phyloP scores from a whole-genome alignment of 2,329 filamentous ascomycete genomes.

The Geosmithia morbida region DNA sequence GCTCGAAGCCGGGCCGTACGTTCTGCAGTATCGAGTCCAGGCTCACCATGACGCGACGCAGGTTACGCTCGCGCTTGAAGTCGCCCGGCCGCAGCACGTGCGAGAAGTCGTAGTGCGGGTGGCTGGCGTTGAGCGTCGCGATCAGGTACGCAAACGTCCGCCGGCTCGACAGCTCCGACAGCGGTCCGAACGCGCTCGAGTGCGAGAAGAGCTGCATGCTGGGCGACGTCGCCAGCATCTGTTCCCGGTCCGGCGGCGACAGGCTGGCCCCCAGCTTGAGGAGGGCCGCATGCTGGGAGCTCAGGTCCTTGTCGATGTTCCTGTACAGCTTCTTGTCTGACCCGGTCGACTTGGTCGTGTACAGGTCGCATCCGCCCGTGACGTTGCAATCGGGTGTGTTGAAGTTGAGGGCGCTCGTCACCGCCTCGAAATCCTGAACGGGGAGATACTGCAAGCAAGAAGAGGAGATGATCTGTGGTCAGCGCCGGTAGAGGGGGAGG shows the following conservation, averaged over 20 bases:
- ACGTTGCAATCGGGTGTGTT: conserved; percentile 87
- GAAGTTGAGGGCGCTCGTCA: conserved; percentile 89
- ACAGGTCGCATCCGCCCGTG: conserved; percentile 86
- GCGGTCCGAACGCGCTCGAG: conserved; percentile 80
- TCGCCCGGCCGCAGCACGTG: conserved; percentile 79
- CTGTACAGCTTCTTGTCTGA: conserved; percentile 96
- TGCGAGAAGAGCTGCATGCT: conserved; percentile 49
- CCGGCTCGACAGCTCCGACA: conserved; percentile 77
- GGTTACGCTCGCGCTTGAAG: conserved; percentile 70
- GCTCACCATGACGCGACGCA: conserved; percentile 71
- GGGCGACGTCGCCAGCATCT: conserved; percentile 54
- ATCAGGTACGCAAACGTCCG: conserved; percentile 93
- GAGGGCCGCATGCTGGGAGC: conserved; percentile 80
- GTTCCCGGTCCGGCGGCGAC: conserved; percentile 64
- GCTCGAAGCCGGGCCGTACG: conserved; percentile 52
- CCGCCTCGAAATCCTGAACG: conserved; percentile 77
- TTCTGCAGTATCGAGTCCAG: conserved; percentile 82
- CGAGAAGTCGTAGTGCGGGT: conserved; percentile 88
- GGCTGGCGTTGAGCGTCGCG: conserved; percentile 88
- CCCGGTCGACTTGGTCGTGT: conserved; percentile 92
- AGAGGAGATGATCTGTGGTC: background rate
- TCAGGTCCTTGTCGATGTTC: conserved; percentile 81
- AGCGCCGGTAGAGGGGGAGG: conserved; percentile 1
- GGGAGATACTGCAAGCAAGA: conserved; percentile 60
- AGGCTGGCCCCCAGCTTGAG: conserved; percentile 76